Conservation (phyloP, 2,329 filamentous ascomycete species). For the Emmonsia crescens region DNA sequence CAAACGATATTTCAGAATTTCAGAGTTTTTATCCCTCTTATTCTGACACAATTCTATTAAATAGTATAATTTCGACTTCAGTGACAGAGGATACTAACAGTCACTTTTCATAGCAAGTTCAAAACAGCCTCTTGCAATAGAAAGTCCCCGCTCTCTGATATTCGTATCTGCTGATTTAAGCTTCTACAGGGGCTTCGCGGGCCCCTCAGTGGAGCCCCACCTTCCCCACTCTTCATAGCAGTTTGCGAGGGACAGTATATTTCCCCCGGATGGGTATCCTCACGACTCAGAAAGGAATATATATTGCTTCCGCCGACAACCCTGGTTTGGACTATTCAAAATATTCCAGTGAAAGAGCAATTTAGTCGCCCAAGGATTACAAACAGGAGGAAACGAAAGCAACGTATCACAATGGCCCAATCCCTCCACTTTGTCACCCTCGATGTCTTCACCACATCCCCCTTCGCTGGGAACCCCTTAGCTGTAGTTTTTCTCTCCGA, state of each 20-base stretch:
- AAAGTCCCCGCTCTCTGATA: too few species aligned
- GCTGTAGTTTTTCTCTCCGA: slow-evolving; percentile 46
- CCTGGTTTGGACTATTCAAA: background rate
- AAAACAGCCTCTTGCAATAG: too few species aligned
- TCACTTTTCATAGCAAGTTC: background rate
- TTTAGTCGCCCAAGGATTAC: background rate
- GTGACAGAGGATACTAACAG: background rate
- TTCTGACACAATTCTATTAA: background rate
- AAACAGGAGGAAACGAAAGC: background rate
- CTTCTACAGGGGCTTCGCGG: background rate
- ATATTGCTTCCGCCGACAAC: background rate
- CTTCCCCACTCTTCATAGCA: background rate
- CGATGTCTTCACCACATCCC: slow-evolving; percentile 34
- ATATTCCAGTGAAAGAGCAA: background rate
- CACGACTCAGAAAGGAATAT: background rate
- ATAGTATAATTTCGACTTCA: background rate
- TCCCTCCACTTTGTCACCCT: slow-evolving; percentile 26
- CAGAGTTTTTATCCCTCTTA: background rate
- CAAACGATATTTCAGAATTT: background rate
- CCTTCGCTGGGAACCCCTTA: slow-evolving; percentile 47
- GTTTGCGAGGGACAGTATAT: background rate
- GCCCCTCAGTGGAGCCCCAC: background rate
- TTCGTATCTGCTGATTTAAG: too few species aligned
- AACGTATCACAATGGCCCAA: slow-evolving; percentile 16
- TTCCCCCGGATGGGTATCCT: background rate